A percentile compares a stretch with the other conserved stretches of the same genome.
phyloP scores from a whole-genome alignment of 2,329 filamentous ascomycete genomes.

The Cladosporium sp. region DNA sequence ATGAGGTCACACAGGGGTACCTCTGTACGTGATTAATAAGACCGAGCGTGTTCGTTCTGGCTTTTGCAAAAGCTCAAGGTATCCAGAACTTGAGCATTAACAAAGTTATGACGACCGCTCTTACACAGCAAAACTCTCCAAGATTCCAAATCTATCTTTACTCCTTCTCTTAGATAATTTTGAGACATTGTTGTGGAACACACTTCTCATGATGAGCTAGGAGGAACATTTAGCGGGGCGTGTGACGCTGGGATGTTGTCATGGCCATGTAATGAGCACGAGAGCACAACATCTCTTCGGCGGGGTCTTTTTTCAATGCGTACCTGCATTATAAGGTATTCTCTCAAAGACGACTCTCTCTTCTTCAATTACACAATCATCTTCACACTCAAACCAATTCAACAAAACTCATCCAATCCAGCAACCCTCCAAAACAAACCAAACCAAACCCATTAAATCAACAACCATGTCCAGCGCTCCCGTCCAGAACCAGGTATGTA shows the following conservation, averaged over 20 bases:
- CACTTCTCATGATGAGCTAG: background rate
- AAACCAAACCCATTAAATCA: background rate
- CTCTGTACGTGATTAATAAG: background rate
- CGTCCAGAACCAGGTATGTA: conserved; percentile 14
- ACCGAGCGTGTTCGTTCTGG: background rate
- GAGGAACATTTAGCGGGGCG: conserved; percentile 27
- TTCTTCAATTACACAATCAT: background rate
- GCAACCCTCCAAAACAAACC: background rate
- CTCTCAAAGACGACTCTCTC: background rate
- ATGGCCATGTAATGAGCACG: conserved; percentile 8
- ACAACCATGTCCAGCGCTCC: conserved; percentile 9
- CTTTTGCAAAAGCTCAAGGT: background rate
- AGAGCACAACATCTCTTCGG: background rate
- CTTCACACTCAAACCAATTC: background rate
- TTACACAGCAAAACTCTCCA: background rate
- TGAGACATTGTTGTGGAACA: background rate
- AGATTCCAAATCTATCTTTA: background rate
- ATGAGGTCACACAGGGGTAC: background rate
- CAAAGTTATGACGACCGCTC: background rate
- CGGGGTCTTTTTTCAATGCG: background rate
- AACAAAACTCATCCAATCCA: background rate
- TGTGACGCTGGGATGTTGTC: conserved; percentile 7
- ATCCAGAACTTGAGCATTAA: background rate
- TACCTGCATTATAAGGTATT: conserved; percentile 1
- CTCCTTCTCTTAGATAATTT: background rate